Conservation (phyloP, 345 rosid genomes). For the Hibiscus trionum region DNA sequence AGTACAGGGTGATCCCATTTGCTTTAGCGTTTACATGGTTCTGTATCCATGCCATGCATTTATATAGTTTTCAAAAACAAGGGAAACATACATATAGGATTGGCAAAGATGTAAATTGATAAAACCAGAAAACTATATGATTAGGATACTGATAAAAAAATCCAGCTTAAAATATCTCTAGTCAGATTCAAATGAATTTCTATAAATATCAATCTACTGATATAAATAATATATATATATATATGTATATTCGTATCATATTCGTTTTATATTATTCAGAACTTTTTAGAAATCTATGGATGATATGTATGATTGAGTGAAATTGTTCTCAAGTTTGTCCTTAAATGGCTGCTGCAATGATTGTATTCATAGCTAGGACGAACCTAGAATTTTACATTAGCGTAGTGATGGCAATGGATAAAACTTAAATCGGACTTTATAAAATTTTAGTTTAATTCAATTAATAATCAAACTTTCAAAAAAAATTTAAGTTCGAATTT, state of each 20-base stretch:
- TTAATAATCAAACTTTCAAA: too few species aligned
- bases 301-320: not conserved
- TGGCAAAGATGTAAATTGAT: not conserved
- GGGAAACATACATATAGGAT: too few species aligned
- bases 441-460: too few species aligned
- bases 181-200: not conserved
- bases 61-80: not conserved
- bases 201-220: not conserved
- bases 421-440: too few species aligned
- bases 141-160: not conserved
- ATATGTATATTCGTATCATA: not conserved
- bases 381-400: too few species aligned
- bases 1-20: not conserved
- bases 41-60: not conserved
- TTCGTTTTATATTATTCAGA: not conserved
- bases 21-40: not conserved
- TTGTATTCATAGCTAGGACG: not conserved
- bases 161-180: not conserved
- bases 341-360: not conserved
- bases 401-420: too few species aligned
- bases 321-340: not conserved
- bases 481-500: too few species aligned
- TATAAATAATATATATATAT: too few species aligned
- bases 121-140: not conserved
- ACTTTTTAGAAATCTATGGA: not conserved